A percentile compares a stretch with the other conserved stretches of the same genome.
Evolutionary conservation across 2,329 filamentous ascomycete species (phyloP).

Genomic region (Talaromyces sp.): DNA sequence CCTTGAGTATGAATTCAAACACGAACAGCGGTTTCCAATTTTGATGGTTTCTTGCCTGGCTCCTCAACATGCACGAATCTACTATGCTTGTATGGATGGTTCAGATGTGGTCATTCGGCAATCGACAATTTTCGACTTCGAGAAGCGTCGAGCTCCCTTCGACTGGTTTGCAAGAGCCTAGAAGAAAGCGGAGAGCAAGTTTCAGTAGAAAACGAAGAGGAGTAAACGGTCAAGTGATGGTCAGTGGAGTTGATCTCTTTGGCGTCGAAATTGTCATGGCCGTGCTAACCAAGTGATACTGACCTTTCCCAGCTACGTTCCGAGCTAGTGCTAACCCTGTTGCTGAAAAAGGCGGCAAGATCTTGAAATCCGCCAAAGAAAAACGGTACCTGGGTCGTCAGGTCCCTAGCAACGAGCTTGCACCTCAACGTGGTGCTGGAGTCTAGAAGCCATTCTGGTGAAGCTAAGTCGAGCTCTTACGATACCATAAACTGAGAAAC

Average conservation of each 20-base stretch:
- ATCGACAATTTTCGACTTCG: background rate
- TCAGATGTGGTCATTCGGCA: conserved; percentile 3
- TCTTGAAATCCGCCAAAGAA: background rate
- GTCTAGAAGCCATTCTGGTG: conserved; percentile 16
- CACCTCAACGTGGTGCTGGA: conserved; percentile 18
- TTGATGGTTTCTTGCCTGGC: background rate
- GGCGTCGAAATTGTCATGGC: no score
- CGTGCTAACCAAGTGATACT: no score
- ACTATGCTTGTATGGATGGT: conserved; percentile 12
- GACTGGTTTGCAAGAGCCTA: background rate
- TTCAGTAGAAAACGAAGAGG: background rate
- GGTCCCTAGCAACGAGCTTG: conserved; percentile 13
- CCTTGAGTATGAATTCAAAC: background rate
- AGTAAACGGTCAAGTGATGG: background rate
- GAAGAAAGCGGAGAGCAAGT: background rate
- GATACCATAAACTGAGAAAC: no score
- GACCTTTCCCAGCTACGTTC: no score
- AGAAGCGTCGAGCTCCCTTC: background rate
- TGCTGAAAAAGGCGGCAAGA: background rate
- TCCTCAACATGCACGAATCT: background rate
- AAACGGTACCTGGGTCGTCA: conserved; percentile 9
- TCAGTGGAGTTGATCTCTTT: background rate
- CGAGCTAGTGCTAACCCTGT: no score
- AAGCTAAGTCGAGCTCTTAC: conserved; percentile 50
- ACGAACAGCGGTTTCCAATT: background rate